These are phyloP conservation scores for Colletotrichum lentis DNA, from an alignment of 2,329 filamentous ascomycete genomes.

Conservation along the genomic window DNA sequence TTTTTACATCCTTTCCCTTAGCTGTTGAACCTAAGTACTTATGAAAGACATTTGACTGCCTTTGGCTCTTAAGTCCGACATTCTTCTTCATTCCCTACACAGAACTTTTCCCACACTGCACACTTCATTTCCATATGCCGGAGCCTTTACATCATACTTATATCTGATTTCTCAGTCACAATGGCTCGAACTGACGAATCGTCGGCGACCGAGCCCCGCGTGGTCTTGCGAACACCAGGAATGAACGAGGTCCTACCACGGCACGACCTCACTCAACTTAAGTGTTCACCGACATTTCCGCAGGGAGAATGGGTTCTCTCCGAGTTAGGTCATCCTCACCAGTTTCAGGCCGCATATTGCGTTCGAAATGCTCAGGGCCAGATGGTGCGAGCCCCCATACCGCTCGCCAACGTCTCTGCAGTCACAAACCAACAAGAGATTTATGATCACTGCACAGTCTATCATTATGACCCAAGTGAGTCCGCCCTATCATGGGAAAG, in stretches of 20 bases:
- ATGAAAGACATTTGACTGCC: not conserved
- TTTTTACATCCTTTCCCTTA: not conserved
- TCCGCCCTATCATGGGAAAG: not conserved
- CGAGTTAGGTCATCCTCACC: slow-evolving; percentile 22
- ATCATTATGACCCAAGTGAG: slow-evolving; percentile 30
- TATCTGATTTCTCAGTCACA: not conserved
- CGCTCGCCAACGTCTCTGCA: slow-evolving; percentile 29
- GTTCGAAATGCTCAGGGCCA: slow-evolving; percentile 28
- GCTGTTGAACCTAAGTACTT: not conserved
- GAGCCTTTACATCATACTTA: too few relatives aligned
- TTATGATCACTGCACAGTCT: slow-evolving; percentile 34
- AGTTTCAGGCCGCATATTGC: slow-evolving; percentile 32
- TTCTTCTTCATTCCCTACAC: not conserved
- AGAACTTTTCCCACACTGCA: not conserved
- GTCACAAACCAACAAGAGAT: slow-evolving; percentile 32
- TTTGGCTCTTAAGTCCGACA: not conserved
- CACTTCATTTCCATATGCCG: not conserved
- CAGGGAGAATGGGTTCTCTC: slow-evolving; percentile 29
- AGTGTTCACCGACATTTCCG: slow-evolving; percentile 10
- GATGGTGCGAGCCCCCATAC: slow-evolving; percentile 26
- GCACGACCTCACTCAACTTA: slow-evolving; percentile 24
- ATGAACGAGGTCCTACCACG: slow-evolving; percentile 33
- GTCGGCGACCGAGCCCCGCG: slow-evolving; percentile 4
- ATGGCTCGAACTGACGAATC: slow-evolving; percentile 24
- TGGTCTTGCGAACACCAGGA: slow-evolving; percentile 20